These are phyloP conservation scores for Dunaliella primolecta DNA, from an alignment of 139 green algal species.

Conservation along the genomic window DNA sequence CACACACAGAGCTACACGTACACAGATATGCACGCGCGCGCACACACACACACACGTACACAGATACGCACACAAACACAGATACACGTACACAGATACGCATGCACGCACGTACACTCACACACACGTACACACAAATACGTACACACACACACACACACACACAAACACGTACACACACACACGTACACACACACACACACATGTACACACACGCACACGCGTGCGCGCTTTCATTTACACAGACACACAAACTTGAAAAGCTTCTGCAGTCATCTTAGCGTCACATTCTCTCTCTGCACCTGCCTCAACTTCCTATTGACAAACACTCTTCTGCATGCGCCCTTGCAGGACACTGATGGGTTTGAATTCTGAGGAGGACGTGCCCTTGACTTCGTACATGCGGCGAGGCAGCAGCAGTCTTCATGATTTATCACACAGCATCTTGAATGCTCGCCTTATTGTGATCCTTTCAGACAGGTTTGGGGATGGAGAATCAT, in stretches of 20 bases:
- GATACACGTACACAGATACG: not conserved
- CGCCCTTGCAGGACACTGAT: too few relatives aligned
- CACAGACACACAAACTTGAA: not conserved
- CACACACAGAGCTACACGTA: not conserved
- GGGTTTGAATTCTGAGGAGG: too few relatives aligned
- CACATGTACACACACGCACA: not conserved
- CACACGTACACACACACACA: not conserved
- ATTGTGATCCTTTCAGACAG: not conserved
- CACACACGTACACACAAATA: constrained; percentile 7
- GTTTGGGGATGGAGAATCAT: constrained; percentile 11
- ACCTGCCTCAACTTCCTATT: not conserved
- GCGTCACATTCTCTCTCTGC: not conserved
- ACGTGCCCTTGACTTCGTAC: too few relatives aligned
- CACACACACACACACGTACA: constrained; percentile 10
- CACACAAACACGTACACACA: too few relatives aligned
- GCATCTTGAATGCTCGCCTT: constrained; percentile 5
- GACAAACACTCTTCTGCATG: constrained; percentile 6
- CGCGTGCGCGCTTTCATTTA: not conserved
- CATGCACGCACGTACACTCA: not conserved
- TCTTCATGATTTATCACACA: too few relatives aligned
- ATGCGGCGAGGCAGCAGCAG: not conserved
- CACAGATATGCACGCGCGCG: not conserved
- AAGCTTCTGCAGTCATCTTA: not conserved
- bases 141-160: too few relatives aligned
- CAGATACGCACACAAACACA: not conserved